phyloP scores from a whole-genome alignment of 495 filamentous ascomycete genomes.

The Trichocladium uniseriatum region DNA sequence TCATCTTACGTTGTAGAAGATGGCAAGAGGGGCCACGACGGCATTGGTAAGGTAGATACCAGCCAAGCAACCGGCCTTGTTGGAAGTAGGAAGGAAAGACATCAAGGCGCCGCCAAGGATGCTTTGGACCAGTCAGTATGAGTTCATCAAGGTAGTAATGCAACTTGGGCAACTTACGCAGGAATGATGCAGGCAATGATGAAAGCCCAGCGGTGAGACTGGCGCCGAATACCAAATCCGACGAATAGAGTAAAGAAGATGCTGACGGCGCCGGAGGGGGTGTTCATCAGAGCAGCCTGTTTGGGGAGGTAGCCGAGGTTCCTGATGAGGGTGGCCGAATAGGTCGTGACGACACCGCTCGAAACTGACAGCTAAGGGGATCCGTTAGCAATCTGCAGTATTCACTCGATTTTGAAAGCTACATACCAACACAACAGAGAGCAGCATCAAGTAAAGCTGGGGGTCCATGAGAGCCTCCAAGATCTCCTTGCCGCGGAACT shows the following conservation, averaged over 20 bases:
- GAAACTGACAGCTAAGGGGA: slow-evolving; percentile 38
- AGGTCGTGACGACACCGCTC: slow-evolving; percentile 52
- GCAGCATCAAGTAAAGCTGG: slow-evolving; percentile 28
- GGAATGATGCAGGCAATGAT: slow-evolving; percentile 27
- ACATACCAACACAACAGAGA: slow-evolving; percentile 24
- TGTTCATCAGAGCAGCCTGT: slow-evolving; percentile 50
- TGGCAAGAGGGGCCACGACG: slow-evolving; percentile 42
- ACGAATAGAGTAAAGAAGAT: slow-evolving; percentile 47
- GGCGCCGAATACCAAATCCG: slow-evolving; percentile 32
- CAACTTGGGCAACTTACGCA: slow-evolving; percentile 16
- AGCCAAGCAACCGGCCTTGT: slow-evolving; percentile 42
- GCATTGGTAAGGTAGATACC: slow-evolving; percentile 59
- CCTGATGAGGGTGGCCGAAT: slow-evolving; percentile 50
- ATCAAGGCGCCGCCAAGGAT: slow-evolving; percentile 51
- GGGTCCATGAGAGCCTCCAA: slow-evolving; percentile 29
- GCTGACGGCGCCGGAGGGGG: slow-evolving; percentile 47
- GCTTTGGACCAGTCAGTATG: slow-evolving; percentile 9
- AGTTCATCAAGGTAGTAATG: neutral
- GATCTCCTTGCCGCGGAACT: slow-evolving; percentile 38
- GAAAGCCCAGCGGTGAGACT: slow-evolving; percentile 30
- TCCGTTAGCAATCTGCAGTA: neutral
- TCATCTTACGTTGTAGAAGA: slow-evolving; percentile 33
- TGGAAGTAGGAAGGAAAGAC: slow-evolving; percentile 45
- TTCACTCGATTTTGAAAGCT: neutral
- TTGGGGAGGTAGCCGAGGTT: slow-evolving; percentile 48